Evolutionary conservation across 257 asterid species (phyloP), one percentile per base, ranked within the genome.

Genomic region (Gentiana straminea): DNA sequence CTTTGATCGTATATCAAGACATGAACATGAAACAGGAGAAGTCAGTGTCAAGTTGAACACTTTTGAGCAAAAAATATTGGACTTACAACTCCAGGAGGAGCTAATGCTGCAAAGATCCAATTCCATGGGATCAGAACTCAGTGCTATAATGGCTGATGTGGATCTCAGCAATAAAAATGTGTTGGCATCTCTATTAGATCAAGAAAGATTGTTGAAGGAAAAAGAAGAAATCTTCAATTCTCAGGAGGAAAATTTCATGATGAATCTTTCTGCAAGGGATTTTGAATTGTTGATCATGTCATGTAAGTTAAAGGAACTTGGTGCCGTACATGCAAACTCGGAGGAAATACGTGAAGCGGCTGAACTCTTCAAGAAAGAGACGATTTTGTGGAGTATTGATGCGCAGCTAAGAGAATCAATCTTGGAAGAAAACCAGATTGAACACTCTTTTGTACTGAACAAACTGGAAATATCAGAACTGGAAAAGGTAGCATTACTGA

Each of bases 51-150:
- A 80, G 68, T 80, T 92, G 50, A 61, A 73, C 58, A 68, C 73
- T 59, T 88, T 85, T 61, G 88, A 85, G 71, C 75, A 81, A 77
- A 88, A 80, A 74, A 82, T 92, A 68, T 61, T 69, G 46, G 80
- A 79, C 72, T 63, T 92, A 57, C 95, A 80, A 73, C 55, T 60
- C 61, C 94, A 78, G 67, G 97, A 92, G 68, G 94, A 88, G 81
- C 51, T 73, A 70, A 85, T 88, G 94, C 70, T 88, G 76, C 80
- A 79, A 64, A 80, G 84, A 74, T 86, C 95, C 10, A 79, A 78
- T 56, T 78, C 73, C 70, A 73, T 92, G 66, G 95, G 97, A 39
- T 81, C 79, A 66, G 94, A 92, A 57, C 81, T 92, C 63, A 77
- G 79, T 34, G 54, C 51, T 60, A 63, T 92, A 56, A 76, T 83